Percentiles rank a stretch among this genome's conserved stretches.
These are phyloP conservation scores for Hypomontagnella monticulosa DNA, from an alignment of 495 filamentous ascomycete genomes.

Conservation along the genomic window DNA sequence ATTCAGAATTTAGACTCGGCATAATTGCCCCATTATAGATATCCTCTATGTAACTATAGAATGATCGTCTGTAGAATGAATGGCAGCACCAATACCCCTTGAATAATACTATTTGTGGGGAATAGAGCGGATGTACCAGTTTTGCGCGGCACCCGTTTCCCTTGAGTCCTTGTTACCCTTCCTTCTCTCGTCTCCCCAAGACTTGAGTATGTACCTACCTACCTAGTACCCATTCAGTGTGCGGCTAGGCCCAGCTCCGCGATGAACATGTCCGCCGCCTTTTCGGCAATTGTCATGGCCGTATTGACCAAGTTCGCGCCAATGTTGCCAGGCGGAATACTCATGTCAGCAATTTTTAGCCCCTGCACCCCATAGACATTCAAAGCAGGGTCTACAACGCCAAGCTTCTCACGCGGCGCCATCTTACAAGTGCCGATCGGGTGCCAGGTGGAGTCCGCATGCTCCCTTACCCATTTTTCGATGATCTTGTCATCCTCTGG, in stretches of 20 bases:
- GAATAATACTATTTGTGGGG: too few relatives aligned
- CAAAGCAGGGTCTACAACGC: slow-evolving; percentile 57
- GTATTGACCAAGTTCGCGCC: slow-evolving; percentile 64
- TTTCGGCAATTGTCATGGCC: slow-evolving; percentile 60
- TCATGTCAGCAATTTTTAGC: slow-evolving; percentile 58
- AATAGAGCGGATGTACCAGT: too few relatives aligned
- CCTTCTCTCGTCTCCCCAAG: too few relatives aligned
- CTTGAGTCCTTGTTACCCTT: too few relatives aligned
- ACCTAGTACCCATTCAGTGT: not conserved
- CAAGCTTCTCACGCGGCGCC: slow-evolving; percentile 48
- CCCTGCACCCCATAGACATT: slow-evolving; percentile 58
- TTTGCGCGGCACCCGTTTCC: too few relatives aligned
- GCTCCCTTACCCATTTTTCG: slow-evolving; percentile 53
- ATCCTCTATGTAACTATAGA: too few relatives aligned
- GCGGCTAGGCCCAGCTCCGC: slow-evolving; percentile 50
- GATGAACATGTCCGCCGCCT: slow-evolving; percentile 60
- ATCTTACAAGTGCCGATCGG: slow-evolving; percentile 58
- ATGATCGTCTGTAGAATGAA: too few relatives aligned
- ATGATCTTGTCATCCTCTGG: slow-evolving; percentile 61
- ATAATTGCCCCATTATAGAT: too few relatives aligned
- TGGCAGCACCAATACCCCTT: too few relatives aligned
- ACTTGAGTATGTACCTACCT: not conserved
- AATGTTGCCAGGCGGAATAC: slow-evolving; percentile 62
- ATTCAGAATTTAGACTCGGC: too few relatives aligned
- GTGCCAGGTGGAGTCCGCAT: slow-evolving; percentile 59